Conservation (phyloP, 208 protist species). For the Vickermania spadyakhi region DNA sequence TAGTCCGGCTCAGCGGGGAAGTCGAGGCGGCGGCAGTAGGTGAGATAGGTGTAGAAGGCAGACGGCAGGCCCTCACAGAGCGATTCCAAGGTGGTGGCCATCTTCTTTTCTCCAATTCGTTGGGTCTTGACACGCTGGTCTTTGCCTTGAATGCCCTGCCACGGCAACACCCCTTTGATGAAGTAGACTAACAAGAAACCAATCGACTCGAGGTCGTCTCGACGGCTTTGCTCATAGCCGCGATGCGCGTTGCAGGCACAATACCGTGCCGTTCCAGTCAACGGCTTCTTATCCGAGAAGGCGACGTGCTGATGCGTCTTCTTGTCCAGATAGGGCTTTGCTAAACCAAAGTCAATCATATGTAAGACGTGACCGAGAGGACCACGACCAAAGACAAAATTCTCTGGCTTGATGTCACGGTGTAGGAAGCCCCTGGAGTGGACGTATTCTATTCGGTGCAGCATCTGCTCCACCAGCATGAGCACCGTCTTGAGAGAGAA, state of each 20-base stretch:
- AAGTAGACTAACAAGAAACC: constrained; percentile 93
- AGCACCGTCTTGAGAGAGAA: constrained; percentile 99
- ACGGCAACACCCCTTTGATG: constrained; percentile 83
- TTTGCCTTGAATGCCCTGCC: constrained; percentile 86
- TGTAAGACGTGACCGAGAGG: constrained; percentile 74
- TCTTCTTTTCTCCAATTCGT: constrained; percentile 82
- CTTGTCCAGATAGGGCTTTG: constrained; percentile 97
- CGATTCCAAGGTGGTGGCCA: constrained; percentile 44
- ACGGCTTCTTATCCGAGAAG: constrained; percentile 96
- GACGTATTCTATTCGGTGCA: constrained; percentile 78
- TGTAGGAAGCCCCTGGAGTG: constrained; percentile 78
- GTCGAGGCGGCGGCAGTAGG: constrained; percentile 63
- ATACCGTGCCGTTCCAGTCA: constrained; percentile 99
- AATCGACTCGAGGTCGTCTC: constrained; percentile 92
- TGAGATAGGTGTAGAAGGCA: constrained; percentile 60
- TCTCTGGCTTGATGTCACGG: constrained; percentile 89
- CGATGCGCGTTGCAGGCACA: constrained; percentile 98
- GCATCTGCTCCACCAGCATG: constrained; percentile 99
- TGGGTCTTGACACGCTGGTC: constrained; percentile 69
- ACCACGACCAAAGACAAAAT: constrained; percentile 71
- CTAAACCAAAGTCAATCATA: constrained; percentile 98
- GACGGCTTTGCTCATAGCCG: constrained; percentile 94
- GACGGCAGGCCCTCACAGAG: constrained; percentile 56
- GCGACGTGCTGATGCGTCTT: constrained; percentile 95
- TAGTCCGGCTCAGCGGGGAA: constrained; percentile 81